These are phyloP conservation scores for Moricandia moricandioides DNA, from an alignment of 345 rosid species.

Conservation along the genomic window DNA sequence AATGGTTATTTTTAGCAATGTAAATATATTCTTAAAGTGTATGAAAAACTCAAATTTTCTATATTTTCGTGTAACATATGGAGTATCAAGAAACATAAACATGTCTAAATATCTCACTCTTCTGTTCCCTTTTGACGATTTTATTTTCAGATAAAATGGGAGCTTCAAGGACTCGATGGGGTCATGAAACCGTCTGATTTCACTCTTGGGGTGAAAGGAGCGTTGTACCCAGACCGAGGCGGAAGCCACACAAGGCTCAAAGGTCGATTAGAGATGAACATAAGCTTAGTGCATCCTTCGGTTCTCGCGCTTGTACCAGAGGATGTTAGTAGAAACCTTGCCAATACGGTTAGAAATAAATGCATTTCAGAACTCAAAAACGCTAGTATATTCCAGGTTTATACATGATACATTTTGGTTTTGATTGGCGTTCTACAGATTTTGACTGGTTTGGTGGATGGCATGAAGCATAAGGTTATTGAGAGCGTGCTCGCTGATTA, in stretches of 20 bases:
- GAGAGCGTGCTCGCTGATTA: conserved; percentile 80
- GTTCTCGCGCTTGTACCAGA: conserved; percentile 63
- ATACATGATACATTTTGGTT: not conserved
- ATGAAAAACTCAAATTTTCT: too few species aligned
- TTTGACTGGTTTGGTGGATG: conserved; percentile 59
- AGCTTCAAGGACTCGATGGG: conserved; percentile 72
- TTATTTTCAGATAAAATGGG: conserved; percentile 64
- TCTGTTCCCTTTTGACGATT: not conserved
- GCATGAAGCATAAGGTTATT: conserved; percentile 78
- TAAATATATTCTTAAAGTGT: too few species aligned
- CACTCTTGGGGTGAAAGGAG: conserved; percentile 62
- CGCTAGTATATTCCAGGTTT: not conserved
- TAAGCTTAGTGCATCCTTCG: conserved; percentile 74
- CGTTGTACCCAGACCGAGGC: conserved; percentile 56
- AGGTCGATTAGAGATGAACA: conserved; percentile 71
- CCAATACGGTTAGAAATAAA: conserved; percentile 36
- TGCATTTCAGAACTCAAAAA: not conserved
- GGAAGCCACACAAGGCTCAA: conserved; percentile 57
- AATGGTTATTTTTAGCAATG: too few species aligned
- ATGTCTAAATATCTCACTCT: not conserved
- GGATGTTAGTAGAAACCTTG: conserved; percentile 56
- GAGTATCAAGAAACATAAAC: not conserved
- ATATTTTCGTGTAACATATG: too few species aligned
- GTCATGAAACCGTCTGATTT: conserved; percentile 59
- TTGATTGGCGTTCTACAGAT: conserved; percentile 41